Percentiles rank a stretch among this genome's conserved stretches.
Evolutionary conservation across 257 asterid species (phyloP).

Genomic region (Schizonepeta tenuifolia): DNA sequence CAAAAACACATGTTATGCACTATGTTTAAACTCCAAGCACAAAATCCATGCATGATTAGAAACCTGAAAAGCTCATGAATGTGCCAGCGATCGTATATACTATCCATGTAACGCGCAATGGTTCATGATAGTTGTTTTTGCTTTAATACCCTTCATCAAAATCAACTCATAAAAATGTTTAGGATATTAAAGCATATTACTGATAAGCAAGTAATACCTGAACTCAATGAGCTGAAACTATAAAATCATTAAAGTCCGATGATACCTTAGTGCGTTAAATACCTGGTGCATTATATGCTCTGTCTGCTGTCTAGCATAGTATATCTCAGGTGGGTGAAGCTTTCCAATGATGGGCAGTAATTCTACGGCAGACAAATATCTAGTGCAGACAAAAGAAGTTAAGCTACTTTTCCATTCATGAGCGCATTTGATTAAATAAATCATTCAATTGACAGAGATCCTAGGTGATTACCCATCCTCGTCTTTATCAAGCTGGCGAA

Average conservation of each 20-base stretch:
- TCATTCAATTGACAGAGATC: constrained; percentile 11
- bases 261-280: constrained; percentile 22
- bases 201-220: neutral
- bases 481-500: constrained; percentile 79
- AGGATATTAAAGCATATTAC: neutral
- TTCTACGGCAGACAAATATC: constrained; percentile 75
- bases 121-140: neutral
- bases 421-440: constrained; percentile 24
- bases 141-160: constrained; percentile 12
- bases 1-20: neutral
- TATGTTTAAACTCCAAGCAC: neutral
- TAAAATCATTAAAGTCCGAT: neutral
- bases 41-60: neutral
- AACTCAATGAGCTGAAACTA: constrained; percentile 9
- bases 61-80: constrained; percentile 14
- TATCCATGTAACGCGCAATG: neutral
- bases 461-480: constrained; percentile 67
- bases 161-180: constrained; percentile 14
- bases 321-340: constrained; percentile 86
- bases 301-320: constrained; percentile 88
- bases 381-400: constrained; percentile 34
- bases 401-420: constrained; percentile 12
- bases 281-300: constrained; percentile 91
- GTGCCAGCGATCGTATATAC: constrained; percentile 10
- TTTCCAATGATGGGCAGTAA: constrained; percentile 80